Evolutionary conservation across 2,329 filamentous ascomycete genomes (phyloP), one percentile per base, ranked within the genome.

Genomic region (Colletotrichum melonis): DNA sequence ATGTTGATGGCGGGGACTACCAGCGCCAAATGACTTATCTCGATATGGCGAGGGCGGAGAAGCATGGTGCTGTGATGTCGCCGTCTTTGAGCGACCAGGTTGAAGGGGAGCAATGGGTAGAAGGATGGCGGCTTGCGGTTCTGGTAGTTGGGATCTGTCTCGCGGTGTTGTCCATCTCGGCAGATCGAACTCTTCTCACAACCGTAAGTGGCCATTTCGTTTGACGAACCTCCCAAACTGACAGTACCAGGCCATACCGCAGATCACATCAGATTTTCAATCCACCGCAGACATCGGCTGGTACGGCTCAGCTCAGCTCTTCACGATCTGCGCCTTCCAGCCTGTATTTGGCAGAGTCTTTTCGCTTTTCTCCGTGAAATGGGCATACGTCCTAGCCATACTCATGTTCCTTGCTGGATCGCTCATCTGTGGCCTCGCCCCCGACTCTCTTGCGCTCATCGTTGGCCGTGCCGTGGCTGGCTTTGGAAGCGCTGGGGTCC

Each of bases 261-360:
- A 82, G 56, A 85, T 86, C 68, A 85, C 84, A 0, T 80, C 78
- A 67, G 80, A 81, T 19, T 81, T 83, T 75, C 78, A 82, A 8
- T 78, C 80, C 22, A 78, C 85, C 1, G 76, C 79, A 12, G 83
- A 86, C 63, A 81, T 87, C 4, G 84, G 82, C 19, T 88, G 87
- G 86, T 88, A 88, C 73, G 85, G 84, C 1, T 81, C 83, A n/a
- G 84, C 83, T 5, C 85, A 81, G 64, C 80, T 83, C 62, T 67
- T 83, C 26, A 82, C 80, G 1, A 64, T 79, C 1, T 80, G 78
- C 14, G 73, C 62, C 7, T 74, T 78, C 30, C 76, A 78, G 52
- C 71, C 76, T 3, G 57, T 72, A 12, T 78, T 74, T 32, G 79
- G 79, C 7, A 82, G 82, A 1, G 75, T 75, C 16, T 80, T 80